These are phyloP conservation scores for Pyrus pyrifolia DNA, from an alignment of 306 rosid genomes.

Conservation along the genomic window DNA sequence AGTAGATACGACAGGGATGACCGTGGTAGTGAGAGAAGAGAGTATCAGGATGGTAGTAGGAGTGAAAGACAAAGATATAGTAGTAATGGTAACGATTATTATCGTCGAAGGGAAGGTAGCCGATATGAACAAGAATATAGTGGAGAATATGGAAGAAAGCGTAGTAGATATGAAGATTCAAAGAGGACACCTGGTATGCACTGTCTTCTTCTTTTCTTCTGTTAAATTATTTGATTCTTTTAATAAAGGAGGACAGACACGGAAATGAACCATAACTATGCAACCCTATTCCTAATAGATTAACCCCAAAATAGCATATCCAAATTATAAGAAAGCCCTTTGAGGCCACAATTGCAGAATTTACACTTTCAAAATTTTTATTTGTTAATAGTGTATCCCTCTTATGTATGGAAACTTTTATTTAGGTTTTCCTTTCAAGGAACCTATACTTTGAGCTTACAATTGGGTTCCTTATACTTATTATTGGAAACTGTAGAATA, in stretches of 20 bases:
- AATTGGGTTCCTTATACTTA: background rate
- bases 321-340: too few relatives aligned
- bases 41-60: conserved; percentile 39
- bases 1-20: conserved; percentile 44
- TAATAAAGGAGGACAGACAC: background rate
- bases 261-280: background rate
- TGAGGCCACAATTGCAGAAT: too few relatives aligned
- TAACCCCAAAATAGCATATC: too few relatives aligned
- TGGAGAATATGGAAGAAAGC: conserved; percentile 45
- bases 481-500: background rate
- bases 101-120: conserved; percentile 51
- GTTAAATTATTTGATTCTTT: background rate
- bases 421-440: background rate
- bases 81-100: conserved; percentile 36
- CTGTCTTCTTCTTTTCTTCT: conserved; percentile 3
- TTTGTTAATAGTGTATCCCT: background rate
- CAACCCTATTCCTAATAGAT: too few relatives aligned
- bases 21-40: conserved; percentile 50
- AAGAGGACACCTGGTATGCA: conserved; percentile 70
- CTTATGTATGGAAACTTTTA: background rate
- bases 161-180: conserved; percentile 66
- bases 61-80: conserved; percentile 31
- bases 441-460: background rate
- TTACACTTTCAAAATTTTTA: too few relatives aligned
- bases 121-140: conserved; percentile 50